Percentiles rank a stretch among this genome's conserved stretches.
Conservation (phyloP, 352 stramenopile genomes). For the Phytopythium aichiense region DNA sequence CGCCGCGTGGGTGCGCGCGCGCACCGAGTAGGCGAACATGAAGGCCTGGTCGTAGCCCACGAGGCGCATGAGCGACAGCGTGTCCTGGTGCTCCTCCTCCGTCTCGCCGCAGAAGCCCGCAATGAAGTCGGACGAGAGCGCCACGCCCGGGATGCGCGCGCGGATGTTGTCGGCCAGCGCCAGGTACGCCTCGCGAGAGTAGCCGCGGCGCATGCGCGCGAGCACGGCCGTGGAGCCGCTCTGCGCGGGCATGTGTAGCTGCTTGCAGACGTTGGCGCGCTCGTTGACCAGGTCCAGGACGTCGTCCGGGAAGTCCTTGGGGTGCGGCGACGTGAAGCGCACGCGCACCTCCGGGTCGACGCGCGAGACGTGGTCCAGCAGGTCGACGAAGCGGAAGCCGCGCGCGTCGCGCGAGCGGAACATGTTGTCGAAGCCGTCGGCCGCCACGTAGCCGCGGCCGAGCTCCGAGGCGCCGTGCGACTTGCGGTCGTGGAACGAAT, state of each 20-base stretch:
- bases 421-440: constrained; percentile 94
- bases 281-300: constrained; percentile 90
- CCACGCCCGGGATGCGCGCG: constrained; percentile 68
- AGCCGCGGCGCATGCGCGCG: constrained; percentile 94
- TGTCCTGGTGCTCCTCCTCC: constrained; percentile 96
- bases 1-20: constrained; percentile 94
- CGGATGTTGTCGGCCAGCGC: constrained; percentile 93
- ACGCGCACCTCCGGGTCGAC: constrained; percentile 95
- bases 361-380: constrained; percentile 92
- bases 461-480: constrained; percentile 60
- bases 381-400: constrained; percentile 97
- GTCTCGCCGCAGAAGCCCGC: constrained; percentile 99
- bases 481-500: constrained; percentile 97
- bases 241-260: constrained; percentile 98
- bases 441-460: constrained; percentile 78
- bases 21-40: constrained; percentile 98
- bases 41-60: constrained; percentile 97
- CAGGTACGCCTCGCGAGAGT: constrained; percentile 97
- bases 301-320: constrained; percentile 98
- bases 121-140: constrained; percentile 96
- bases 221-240: constrained; percentile 88
- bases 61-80: constrained; percentile 76
- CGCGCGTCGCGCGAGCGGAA: constrained; percentile 81
- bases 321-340: constrained; percentile 99
- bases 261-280: constrained; percentile 95